Base-by-base conservation (phyloP, 208 protist genomes). In the Polymyxa betae region DNA sequence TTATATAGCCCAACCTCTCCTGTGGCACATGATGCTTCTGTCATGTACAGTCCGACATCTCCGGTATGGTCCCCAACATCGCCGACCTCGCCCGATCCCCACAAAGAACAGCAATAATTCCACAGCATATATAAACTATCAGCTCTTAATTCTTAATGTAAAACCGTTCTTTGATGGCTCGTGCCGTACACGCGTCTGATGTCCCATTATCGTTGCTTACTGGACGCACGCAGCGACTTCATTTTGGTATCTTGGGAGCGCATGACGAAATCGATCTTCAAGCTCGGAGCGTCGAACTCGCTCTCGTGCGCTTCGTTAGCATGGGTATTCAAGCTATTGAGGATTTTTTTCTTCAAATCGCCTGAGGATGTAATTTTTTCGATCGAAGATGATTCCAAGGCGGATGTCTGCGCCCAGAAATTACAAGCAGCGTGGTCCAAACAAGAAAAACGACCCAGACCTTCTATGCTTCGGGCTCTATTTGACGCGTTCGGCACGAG, bases 1-100 rank as follows among this genome's bases (percentile, higher is more conserved):
- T 60, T 78, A 35, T 96, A 97, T 88, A 92, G 54, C 0, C 95
- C 95, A 32, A 95, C 92, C 0, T 94, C 92, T 24, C 95, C 95
- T 32, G 46, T 35, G 38, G 97, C 96, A 91, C 94, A 92, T 0
- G 94, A 96, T 40, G 93, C 93, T n/a, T 93, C 91, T 41, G 94
- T 93, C 16, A 77, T 40, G 10, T 96, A 96, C 43, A 92, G 88
- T 0, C 94, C 94, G 5, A 93, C 94, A 29, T 93, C 90, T 0
- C 94, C 94, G 24, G 43, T 89, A 5, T 96, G 94, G 87, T 94
- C 90, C 0, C 93, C 94, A 10, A 93, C 92, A 16, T 92, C 91
- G 10, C 94, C 94, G 5, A 38, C 91, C 0, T 94, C 49, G 12
- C 12, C 5, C 49, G 24, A 60, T 5, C 5, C 5, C 12, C 49